Base-by-base conservation (phyloP, 2,329 filamentous ascomycete species). In the Parafenestella ontariensis region DNA sequence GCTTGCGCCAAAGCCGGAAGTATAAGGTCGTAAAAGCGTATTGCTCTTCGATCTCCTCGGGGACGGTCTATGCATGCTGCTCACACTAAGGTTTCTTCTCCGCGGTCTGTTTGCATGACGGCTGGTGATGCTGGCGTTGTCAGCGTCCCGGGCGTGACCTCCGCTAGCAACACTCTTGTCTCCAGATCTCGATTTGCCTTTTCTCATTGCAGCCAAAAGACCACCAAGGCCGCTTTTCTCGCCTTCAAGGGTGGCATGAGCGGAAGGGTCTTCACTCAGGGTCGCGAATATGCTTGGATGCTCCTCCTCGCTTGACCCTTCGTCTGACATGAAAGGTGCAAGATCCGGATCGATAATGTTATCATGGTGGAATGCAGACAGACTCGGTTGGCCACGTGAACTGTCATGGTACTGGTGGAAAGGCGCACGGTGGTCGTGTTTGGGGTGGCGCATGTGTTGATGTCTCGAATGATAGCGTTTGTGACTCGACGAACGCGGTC, bases 281-380 rank as follows among this genome's bases (percentile, higher is more conserved):
- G 90, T 88, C 20, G 83, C 78, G 75, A 96, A 90, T 11, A 97
- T 89, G 69, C 89, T 93, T 77, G 93, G 89, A 65, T 96, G 91
- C 62, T 99, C 93, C 66, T 96, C 93, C 33, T 90, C 94, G 66
- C 92, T 97, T 1, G 93, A 96, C 43, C 91, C 92, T 64, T 91
- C 88, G 72, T 99, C 95, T 6, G 95, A 99, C 82, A 99, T 90
- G 76, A 96, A 99, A 29, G 92, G 90, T 5, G 93, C 94, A 49
- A 99, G 81, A 69, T 99, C 95, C 1, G 95, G 95, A 71, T 99
- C 95, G 64, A 99, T 98, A 64, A 99, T 96, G 70, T 95, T 98
- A 79, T 99, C 95, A 70, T 95, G 92, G 73, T 99, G 95, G 66
- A 99, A 98, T n/a, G 92, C 92, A 15, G 93, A 89, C 31, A 96